Evolutionary conservation across 495 filamentous ascomycete species (phyloP), one percentile per base, ranked within the genome.

Genomic region (Recurvomyces mirabilis): DNA sequence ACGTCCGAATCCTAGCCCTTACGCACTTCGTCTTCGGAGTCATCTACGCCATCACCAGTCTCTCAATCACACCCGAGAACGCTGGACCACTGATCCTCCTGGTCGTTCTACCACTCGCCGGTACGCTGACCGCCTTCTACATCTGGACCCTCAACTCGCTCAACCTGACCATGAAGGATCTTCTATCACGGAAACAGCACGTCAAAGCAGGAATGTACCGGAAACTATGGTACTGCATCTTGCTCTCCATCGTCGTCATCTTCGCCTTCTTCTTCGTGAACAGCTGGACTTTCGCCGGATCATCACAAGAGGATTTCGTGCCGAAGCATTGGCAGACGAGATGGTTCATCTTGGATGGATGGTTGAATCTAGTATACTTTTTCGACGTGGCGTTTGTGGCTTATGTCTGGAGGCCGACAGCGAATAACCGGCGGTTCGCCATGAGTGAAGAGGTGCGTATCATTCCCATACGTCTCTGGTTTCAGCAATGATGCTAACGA

Each of bases 81-180:
- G 82, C 81, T 14, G 89, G 91, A 2, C 87, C 87, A 9, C 74
- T 94, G 21, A 81, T 99, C n/a, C 78, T 99, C 15, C 77, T 99
- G 28, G 89, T 96, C 57, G 87, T 96, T 41, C 73, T 99, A 7
- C 91, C 91, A 0, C 72, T 99, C 23, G 86, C 91, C 9, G 91
- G 74, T 47, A 95, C 91, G 2, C 62, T 96, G 52, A 99, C 91
- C 4, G 87, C 84, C 12, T 99, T 99, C 66, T 99, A 99, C 63
- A 81, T 99, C 48, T 99, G 93, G 91, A 99, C 91, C 13, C 73
- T 99, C 56, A 96, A 93, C 68, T 89, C 87, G 5, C 70, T 99
- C 43, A 94, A 88, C 60, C 66, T 76, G 36, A 99, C 91, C 0
- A 91, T 94, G 72, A 96, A 95, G 65, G 89, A 96, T 57, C 75